These are phyloP conservation scores for Dipodascus geniculatus DNA, from an alignment of 805 yeast genomes.

Conservation along the genomic window DNA sequence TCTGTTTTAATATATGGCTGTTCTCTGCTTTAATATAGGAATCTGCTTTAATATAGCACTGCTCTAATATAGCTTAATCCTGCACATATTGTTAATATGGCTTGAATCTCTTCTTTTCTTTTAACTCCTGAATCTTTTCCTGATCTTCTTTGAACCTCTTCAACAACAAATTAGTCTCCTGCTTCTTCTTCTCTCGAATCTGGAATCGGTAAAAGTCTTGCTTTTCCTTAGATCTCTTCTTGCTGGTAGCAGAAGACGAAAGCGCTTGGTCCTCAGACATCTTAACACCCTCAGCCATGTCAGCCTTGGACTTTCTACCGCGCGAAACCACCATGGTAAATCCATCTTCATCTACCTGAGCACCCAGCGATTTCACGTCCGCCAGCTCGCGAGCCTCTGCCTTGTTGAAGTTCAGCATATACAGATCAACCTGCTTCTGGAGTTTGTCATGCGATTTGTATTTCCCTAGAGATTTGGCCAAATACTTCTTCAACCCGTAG, in stretches of 20 bases:
- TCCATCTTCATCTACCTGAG: constrained; percentile 83
- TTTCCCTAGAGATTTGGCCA: constrained; percentile 24
- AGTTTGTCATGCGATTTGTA: constrained; percentile 38
- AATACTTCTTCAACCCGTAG: constrained; percentile 29
- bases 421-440: constrained; percentile 43
- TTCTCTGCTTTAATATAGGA: too few species aligned
- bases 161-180: constrained; percentile 79
- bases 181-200: constrained; percentile 84
- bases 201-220: constrained; percentile 93
- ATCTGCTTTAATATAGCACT: too few species aligned
- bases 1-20: too few species aligned
- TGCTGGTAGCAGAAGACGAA: constrained; percentile 20
- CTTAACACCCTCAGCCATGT: constrained; percentile 28
- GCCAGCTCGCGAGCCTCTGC: constrained; percentile 42
- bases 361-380: constrained; percentile 23
- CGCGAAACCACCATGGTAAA: constrained; percentile 83
- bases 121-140: constrained; percentile 67
- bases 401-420: constrained; percentile 55
- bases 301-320: constrained; percentile 70
- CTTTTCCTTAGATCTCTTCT: constrained; percentile 62
- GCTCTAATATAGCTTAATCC: too few species aligned
- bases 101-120: constrained; percentile 68
- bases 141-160: constrained; percentile 83
- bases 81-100: constrained; percentile 77
- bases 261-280: constrained; percentile 3